phyloP scores from a whole-genome alignment of 2,329 filamentous ascomycete species.

The Cytospora chrysosperma region DNA sequence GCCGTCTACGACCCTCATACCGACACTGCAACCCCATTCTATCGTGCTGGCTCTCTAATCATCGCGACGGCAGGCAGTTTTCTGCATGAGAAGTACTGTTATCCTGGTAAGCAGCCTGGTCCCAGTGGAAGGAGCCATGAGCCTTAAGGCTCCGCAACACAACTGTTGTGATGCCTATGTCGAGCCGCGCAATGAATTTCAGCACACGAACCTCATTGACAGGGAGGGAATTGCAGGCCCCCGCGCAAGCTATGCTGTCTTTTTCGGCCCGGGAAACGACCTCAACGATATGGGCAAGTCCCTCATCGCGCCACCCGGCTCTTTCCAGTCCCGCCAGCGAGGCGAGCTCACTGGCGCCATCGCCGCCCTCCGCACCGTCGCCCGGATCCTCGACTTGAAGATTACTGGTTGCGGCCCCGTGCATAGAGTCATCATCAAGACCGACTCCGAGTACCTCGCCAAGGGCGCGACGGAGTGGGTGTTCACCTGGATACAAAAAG shows the following conservation, averaged over 20 bases:
- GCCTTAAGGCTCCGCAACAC: neutral
- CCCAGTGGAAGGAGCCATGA: neutral
- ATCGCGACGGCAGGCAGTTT: conserved; percentile 10
- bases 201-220: neutral
- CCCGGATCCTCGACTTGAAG: neutral
- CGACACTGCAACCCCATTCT: neutral
- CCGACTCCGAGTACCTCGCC: conserved; percentile 4
- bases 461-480: neutral
- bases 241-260: conserved; percentile 7
- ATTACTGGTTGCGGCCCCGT: neutral
- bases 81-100: conserved; percentile 7
- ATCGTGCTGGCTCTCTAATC: conserved; percentile 3
- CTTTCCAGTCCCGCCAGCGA: neutral
- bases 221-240: neutral
- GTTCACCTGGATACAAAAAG: neutral
- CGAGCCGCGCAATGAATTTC: neutral
- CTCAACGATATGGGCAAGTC: neutral
- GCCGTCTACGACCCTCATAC: neutral
- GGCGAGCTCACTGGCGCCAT: neutral
- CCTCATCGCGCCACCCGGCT: neutral
- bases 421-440: conserved; percentile 8
- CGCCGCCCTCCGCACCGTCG: neutral
- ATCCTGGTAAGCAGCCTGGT: neutral
- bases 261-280: neutral
- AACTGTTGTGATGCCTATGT: too few relatives aligned